phyloP scores from a whole-genome alignment of 1,284 basidiomycete species.

The Irpex lacteus region DNA sequence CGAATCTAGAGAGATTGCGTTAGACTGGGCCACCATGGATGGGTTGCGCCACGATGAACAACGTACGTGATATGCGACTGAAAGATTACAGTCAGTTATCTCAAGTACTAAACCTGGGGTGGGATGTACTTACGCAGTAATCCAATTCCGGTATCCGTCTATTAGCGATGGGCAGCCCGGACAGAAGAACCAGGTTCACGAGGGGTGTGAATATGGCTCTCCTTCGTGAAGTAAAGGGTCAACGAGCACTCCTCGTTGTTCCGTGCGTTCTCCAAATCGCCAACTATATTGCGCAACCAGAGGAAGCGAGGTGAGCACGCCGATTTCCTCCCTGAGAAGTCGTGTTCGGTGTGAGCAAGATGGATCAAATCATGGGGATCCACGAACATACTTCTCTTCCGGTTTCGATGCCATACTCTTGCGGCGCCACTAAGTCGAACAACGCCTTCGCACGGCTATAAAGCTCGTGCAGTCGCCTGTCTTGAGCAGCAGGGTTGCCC shows the following conservation, averaged over 20 bases:
- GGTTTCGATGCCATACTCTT: constrained; percentile 97
- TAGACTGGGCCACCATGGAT: too few relatives aligned
- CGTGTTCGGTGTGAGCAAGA: background rate
- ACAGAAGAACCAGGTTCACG: constrained; percentile 91
- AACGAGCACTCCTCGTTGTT: constrained; percentile 87
- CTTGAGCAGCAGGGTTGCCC: constrained; percentile 49
- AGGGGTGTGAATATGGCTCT: constrained; percentile 97
- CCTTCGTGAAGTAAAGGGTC: constrained; percentile 97
- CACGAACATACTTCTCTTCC: constrained; percentile 71
- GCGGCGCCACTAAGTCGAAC: constrained; percentile 95
- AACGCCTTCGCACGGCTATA: constrained; percentile 92
- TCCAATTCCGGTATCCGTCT: constrained; percentile 95
- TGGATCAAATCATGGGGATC: background rate
- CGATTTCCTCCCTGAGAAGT: constrained; percentile 87
- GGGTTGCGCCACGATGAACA: background rate
- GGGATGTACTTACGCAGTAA: constrained; percentile 67
- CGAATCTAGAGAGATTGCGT: constrained; percentile 47
- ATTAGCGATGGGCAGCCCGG: constrained; percentile 93
- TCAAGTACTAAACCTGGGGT: constrained; percentile 2
- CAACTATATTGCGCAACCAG: constrained; percentile 90
- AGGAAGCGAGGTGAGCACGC: constrained; percentile 92
- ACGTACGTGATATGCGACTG: constrained; percentile 84
- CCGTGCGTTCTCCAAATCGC: constrained; percentile 86
- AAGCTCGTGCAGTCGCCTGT: constrained; percentile 84
- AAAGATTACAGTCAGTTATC: background rate